A percentile compares a stretch with the other conserved stretches of the same genome.
Evolutionary conservation across 352 stramenopile species (phyloP).

Genomic region (Pythium rhizo-oryzae): DNA sequence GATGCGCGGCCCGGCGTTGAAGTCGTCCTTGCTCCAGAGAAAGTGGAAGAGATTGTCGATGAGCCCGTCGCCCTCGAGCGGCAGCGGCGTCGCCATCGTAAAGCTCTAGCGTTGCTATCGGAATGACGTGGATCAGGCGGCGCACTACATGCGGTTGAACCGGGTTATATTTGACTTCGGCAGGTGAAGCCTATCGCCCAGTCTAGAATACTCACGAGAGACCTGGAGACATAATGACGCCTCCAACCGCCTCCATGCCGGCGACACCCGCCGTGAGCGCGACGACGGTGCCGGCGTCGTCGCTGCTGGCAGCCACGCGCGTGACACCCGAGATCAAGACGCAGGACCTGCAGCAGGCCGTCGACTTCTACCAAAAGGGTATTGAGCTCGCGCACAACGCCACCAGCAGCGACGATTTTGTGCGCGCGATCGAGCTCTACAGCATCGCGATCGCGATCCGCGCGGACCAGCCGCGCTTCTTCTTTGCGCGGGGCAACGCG

Average conservation of each 20-base stretch:
- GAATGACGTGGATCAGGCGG: not conserved
- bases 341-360: constrained; percentile 70
- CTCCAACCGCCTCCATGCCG: not conserved
- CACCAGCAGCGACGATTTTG: constrained; percentile 58
- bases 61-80: constrained; percentile 86
- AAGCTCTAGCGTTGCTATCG: not conserved
- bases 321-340: constrained; percentile 51
- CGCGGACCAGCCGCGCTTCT: constrained; percentile 72
- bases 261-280: not conserved
- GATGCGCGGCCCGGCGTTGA: constrained; percentile 83
- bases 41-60: constrained; percentile 91
- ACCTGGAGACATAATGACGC: too few species aligned
- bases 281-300: not conserved
- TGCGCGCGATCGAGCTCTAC: constrained; percentile 73
- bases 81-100: constrained; percentile 54
- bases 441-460: constrained; percentile 76
- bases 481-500: constrained; percentile 70
- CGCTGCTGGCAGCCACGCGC: constrained; percentile 24
- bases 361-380: constrained; percentile 79
- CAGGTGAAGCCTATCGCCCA: not conserved
- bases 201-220: not conserved
- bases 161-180: constrained; percentile 21
- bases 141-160: not conserved
- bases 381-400: constrained; percentile 69
- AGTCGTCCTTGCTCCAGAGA: constrained; percentile 92